Base-by-base conservation (phyloP, 2,329 filamentous ascomycete species). In the Plenodomus lindquistii region DNA sequence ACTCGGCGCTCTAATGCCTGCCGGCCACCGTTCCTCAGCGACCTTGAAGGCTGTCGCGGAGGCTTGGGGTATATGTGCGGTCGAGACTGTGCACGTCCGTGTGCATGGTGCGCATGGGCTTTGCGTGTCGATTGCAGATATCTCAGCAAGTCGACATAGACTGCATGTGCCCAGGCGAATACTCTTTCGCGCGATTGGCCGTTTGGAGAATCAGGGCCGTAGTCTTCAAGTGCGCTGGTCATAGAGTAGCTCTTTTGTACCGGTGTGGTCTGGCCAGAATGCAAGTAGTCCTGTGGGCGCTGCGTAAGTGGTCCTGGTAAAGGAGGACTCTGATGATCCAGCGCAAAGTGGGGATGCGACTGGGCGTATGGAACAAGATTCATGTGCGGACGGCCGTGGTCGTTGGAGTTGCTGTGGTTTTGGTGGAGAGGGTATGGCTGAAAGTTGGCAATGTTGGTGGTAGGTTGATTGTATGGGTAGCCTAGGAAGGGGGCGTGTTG, bases 11-110 rank as follows among this genome's bases (percentile, higher is more conserved):
- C 69, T 2, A 70, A 64, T 0, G 71, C 62, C 53, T 71, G 75
- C 42, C 51, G 51, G 17, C 16, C 46, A 16, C 35, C 41, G 36
- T 29, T 54, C 19, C 40, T 57, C 10, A 67, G 59, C 18, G 73
- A 68, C 18, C 50, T 58, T 18, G 75, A 77, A 21, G 81, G 80
- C 56, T 83, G 80, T 38, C 79, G 79, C 16, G 83, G 83, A 22
- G 83, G 83, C 58, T 81, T 84, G 0, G 83, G 83, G 47, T 82
- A 86, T 42, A 85, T 84, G 50, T 77, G 79, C 2, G 82, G 82
- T 57, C 82, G 80, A 37, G 75, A 60, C 19, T 74, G 53, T 34
- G 76, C 75, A 18, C 75, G 72, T 19, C 72, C 73, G 45, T 76
- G 73, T 8, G 66, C 60, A 46, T 79, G 49, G 9, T 73, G 69